Evolutionary conservation across 805 yeast genomes (phyloP).

Genomic region (Metschnikowia continentalis): DNA sequence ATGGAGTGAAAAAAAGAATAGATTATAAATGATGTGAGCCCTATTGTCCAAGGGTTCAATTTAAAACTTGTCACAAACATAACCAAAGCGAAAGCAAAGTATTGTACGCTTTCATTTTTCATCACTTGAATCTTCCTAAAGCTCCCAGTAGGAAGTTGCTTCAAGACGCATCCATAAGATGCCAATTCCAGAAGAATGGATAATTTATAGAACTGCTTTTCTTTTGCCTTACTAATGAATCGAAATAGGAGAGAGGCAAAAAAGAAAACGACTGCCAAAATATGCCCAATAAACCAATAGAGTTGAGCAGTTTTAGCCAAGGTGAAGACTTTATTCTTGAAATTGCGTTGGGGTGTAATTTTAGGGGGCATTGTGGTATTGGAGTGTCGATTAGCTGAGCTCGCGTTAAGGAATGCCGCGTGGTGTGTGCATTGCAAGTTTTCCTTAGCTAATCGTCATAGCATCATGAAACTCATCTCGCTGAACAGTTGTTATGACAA

Average conservation of each 20-base stretch:
- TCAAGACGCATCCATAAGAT: constrained; percentile 61
- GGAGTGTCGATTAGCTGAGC: not conserved
- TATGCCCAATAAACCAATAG: constrained; percentile 67
- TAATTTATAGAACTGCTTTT: constrained; percentile 24
- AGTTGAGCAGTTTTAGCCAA: constrained; percentile 39
- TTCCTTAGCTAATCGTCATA: not conserved
- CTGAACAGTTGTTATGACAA: not conserved
- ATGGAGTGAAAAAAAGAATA: constrained; percentile 37
- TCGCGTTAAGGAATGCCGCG: not conserved
- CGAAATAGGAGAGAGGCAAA: constrained; percentile 37
- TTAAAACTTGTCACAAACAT: constrained; percentile 27
- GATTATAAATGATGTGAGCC: constrained; percentile 32
- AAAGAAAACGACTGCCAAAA: constrained; percentile 43
- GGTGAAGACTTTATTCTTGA: not conserved
- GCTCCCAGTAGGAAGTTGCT: constrained; percentile 40
- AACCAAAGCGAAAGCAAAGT: constrained; percentile 29
- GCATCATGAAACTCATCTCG: not conserved
- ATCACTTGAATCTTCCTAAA: constrained; percentile 17
- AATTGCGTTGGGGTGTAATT: not conserved
- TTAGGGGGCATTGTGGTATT: constrained; percentile 1
- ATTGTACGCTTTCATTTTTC: constrained; percentile 41
- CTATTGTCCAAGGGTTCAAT: constrained; percentile 37
- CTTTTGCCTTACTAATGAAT: constrained; percentile 33
- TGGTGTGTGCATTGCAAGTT: not conserved
- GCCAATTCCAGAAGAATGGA: constrained; percentile 48